A percentile compares a stretch with the other conserved stretches of the same genome.
Conservation (phyloP, 1,139 yeast species). For the Pneumocystis sp. region DNA sequence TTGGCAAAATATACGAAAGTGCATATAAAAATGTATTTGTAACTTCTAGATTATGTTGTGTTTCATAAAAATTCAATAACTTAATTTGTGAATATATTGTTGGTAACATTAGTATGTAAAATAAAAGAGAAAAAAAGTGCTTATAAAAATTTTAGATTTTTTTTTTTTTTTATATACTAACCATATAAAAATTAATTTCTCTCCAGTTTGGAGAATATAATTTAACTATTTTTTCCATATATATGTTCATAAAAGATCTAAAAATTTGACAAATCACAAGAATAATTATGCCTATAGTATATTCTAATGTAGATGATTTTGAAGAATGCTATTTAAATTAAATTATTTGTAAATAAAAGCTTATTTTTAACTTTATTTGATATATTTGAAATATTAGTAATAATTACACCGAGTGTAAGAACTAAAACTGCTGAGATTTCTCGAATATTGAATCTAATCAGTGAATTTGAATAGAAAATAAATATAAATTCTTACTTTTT, state of each 20-base stretch:
- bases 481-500: conserved; percentile 20
- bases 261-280: conserved; percentile 35
- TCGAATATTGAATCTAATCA: conserved; percentile 24
- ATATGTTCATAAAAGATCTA: conserved; percentile 41
- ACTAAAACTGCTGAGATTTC: conserved; percentile 40
- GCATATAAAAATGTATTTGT: background rate
- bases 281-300: conserved; percentile 32
- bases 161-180: conserved; percentile 4
- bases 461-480: background rate
- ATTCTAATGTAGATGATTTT: conserved; percentile 12
- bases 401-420: conserved; percentile 42
- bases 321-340: conserved; percentile 8
- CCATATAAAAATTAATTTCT: conserved; percentile 44
- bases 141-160: conserved; percentile 1
- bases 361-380: background rate
- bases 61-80: conserved; percentile 11
- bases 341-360: conserved; percentile 11
- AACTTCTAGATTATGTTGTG: conserved; percentile 4
- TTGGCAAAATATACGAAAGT: background rate
- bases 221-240: conserved; percentile 37
- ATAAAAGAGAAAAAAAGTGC: conserved; percentile 44
- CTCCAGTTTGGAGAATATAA: conserved; percentile 47
- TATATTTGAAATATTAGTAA: conserved; percentile 30
- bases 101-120: conserved; percentile 31
- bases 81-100: conserved; percentile 17